A percentile compares a stretch with the other conserved stretches of the same genome.
These are phyloP conservation scores for Pisolithus orientalis DNA, from an alignment of 768 basidiomycete species.

Conservation along the genomic window DNA sequence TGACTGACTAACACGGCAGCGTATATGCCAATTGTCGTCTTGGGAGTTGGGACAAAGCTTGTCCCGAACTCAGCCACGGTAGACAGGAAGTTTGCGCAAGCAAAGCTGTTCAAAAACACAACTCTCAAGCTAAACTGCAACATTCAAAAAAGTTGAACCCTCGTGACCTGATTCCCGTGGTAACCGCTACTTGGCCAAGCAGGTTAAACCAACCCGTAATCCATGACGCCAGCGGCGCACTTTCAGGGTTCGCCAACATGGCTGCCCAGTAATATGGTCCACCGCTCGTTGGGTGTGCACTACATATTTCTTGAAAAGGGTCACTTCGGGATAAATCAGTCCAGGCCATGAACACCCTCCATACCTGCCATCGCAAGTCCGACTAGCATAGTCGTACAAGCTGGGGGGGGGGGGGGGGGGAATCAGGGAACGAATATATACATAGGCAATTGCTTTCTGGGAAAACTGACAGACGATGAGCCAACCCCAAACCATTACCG, in stretches of 20 bases:
- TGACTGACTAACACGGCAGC: constrained; percentile 64
- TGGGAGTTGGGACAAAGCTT: constrained; percentile 50
- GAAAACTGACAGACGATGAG: constrained; percentile 47
- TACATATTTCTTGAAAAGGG: constrained; percentile 33
- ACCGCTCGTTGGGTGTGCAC: constrained; percentile 65
- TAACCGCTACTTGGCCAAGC: constrained; percentile 71
- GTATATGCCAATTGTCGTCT: constrained; percentile 60
- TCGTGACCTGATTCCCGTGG: constrained; percentile 58
- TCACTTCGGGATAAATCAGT: background rate
- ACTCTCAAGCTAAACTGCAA: background rate
- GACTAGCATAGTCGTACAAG: constrained; percentile 64
- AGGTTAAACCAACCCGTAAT: constrained; percentile 73
- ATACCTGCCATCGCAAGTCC: constrained; percentile 71
- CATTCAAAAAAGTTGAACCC: background rate
- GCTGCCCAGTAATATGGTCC: constrained; percentile 83
- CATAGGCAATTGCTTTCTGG: background rate
- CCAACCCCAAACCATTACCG: constrained; percentile 76
- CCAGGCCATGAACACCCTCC: constrained; percentile 6
- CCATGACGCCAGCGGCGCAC: constrained; percentile 67
- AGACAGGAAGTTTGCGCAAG: constrained; percentile 61
- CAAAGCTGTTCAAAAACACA: constrained; percentile 39
- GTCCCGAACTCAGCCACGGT: constrained; percentile 56
- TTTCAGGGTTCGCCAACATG: constrained; percentile 52
- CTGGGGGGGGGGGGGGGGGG: constrained; percentile 21
- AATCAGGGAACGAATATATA: background rate